These are phyloP conservation scores for Amanita jacksonii DNA, from an alignment of 768 basidiomycete species.

Conservation along the genomic window DNA sequence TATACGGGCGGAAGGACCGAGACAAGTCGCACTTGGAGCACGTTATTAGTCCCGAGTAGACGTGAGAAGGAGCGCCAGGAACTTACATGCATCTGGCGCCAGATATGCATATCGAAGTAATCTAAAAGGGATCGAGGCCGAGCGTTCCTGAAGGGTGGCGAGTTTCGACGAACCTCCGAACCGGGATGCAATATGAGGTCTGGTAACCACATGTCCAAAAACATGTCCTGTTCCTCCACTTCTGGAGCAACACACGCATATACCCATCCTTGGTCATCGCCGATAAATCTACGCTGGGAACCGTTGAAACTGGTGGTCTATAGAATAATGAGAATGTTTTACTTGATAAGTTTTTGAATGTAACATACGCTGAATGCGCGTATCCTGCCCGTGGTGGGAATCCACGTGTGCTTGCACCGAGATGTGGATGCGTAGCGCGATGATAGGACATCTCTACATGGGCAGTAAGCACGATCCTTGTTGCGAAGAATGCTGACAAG, in stretches of 20 bases:
- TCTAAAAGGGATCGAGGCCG: slow-evolving; percentile 19
- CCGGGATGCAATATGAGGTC: slow-evolving; percentile 33
- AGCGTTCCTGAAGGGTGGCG: slow-evolving; percentile 8
- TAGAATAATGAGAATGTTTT: neutral
- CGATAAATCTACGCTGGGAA: slow-evolving; percentile 29
- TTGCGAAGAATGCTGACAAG: neutral
- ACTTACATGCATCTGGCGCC: slow-evolving; percentile 41
- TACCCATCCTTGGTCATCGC: slow-evolving; percentile 46
- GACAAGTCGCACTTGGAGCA: slow-evolving; percentile 40
- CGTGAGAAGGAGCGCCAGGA: slow-evolving; percentile 1
- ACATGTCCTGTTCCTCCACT: slow-evolving; percentile 8
- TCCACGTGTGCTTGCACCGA: slow-evolving; percentile 16
- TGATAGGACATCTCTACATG: slow-evolving; percentile 29
- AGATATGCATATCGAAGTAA: slow-evolving; percentile 42
- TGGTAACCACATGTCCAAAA: slow-evolving; percentile 25
- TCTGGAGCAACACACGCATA: slow-evolving; percentile 22
- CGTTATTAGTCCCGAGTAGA: slow-evolving; percentile 2
- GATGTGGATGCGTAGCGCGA: slow-evolving; percentile 32
- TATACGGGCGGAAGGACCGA: slow-evolving; percentile 44
- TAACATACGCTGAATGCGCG: slow-evolving; percentile 39
- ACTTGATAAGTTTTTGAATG: neutral
- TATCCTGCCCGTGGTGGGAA: slow-evolving; percentile 29
- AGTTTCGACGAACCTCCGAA: slow-evolving; percentile 22
- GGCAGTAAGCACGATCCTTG: neutral
- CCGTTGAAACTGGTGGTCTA: slow-evolving; percentile 7